A percentile compares a stretch with the other conserved stretches of the same genome.
phyloP scores from a whole-genome alignment of 2,329 filamentous ascomycete genomes.

The Pseudogymnoascus verrucosus region DNA sequence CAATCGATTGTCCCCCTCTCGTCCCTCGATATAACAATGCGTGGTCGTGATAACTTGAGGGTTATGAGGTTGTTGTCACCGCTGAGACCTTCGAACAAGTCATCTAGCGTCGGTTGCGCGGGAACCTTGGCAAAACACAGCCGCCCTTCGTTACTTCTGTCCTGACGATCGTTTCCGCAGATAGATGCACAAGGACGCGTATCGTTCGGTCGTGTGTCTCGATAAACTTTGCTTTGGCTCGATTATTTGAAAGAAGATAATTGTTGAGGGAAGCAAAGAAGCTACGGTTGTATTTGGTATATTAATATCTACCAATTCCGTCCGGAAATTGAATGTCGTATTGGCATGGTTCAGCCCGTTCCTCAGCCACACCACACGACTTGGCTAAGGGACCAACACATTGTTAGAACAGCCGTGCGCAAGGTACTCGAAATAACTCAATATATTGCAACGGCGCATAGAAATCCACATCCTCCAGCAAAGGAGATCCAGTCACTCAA shows the following conservation, averaged over 20 bases:
- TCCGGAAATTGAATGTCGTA: constrained; percentile 3
- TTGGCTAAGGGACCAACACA: constrained; percentile 1
- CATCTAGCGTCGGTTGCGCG: constrained; percentile 6
- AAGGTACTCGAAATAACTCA: not conserved
- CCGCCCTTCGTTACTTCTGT: constrained; percentile 4
- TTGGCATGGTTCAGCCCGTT: constrained; percentile 5
- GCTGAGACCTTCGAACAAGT: not conserved
- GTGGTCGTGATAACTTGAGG: constrained; percentile 5
- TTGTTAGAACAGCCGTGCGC: constrained; percentile 5
- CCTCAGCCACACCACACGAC: constrained; percentile 4
- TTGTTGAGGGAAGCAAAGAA: not conserved
- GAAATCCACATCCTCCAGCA: not conserved
- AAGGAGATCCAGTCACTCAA: not conserved
- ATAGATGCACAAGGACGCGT: not conserved
- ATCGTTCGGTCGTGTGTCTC: not conserved
- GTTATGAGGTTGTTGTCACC: constrained; percentile 6
- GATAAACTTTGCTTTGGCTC: not conserved
- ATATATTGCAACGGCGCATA: not conserved
- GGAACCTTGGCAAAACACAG: constrained; percentile 9
- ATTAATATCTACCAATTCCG: constrained; percentile 1
- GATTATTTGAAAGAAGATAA: not conserved
- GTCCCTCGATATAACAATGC: constrained; percentile 8
- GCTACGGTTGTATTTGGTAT: not conserved
- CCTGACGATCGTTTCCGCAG: constrained; percentile 5
- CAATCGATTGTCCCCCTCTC: constrained; percentile 2